phyloP scores from a whole-genome alignment of 768 basidiomycete genomes.

The Gautieria morchelliformis region DNA sequence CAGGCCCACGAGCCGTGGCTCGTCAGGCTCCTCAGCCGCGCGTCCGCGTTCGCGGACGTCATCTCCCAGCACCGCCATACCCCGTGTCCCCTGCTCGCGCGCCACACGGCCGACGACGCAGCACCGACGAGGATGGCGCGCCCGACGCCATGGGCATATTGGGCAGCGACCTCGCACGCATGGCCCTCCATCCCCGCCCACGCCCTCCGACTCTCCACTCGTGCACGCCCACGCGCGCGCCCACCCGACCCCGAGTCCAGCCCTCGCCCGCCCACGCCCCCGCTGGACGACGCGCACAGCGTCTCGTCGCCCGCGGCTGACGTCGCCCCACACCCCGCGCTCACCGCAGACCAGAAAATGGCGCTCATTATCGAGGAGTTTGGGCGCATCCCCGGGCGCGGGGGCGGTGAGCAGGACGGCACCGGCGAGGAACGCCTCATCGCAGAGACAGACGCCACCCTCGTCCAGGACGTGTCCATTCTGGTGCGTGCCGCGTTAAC shows the following conservation, averaged over 20 bases:
- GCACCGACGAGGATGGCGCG: not conserved
- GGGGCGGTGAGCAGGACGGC: constrained; percentile 27
- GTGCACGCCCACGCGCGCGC: no score
- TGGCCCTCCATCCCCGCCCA: no score
- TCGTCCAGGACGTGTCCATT: constrained; percentile 41
- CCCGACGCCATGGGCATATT: constrained; percentile 5
- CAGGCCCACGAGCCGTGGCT: not conserved
- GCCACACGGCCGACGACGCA: not conserved
- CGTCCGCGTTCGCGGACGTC: not conserved
- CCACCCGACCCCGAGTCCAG: no score
- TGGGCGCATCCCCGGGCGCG: constrained; percentile 37
- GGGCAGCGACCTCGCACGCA: not conserved
- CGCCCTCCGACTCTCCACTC: no score
- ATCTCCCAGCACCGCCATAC: not conserved
- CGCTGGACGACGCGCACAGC: no score
- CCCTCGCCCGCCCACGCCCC: no score
- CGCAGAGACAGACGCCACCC: constrained; percentile 41
- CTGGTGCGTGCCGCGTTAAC: constrained; percentile 27
- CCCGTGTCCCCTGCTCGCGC: not conserved
- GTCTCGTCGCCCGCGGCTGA: no score
- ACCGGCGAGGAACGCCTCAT: constrained; percentile 41
- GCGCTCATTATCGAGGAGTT: constrained; percentile 47
- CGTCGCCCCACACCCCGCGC: no score
- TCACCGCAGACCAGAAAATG: constrained; percentile 40
- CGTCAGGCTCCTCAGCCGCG: not conserved